Conservation (phyloP, 345 rosid genomes). For the Hibiscus trionum region DNA sequence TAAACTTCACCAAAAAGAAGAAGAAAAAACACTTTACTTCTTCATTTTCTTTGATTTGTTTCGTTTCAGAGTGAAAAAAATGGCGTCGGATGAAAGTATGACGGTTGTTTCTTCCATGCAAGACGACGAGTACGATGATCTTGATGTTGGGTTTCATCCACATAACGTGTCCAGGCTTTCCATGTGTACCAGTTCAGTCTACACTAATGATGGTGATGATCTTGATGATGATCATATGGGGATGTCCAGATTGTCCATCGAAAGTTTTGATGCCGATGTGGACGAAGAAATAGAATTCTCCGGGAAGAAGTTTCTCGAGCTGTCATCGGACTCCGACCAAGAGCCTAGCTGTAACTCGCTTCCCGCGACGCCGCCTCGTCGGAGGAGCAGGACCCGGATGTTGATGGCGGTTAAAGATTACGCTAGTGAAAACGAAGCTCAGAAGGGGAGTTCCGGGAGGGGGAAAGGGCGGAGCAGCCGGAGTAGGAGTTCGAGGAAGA, state of each 20-base stretch:
- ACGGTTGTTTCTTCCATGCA: slow-evolving; percentile 23
- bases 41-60: not conserved
- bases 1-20: slow-evolving; percentile 15
- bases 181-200: not conserved
- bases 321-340: not conserved
- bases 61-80: no score
- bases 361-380: not conserved
- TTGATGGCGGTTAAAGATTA: not conserved
- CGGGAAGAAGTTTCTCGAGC: not conserved
- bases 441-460: not conserved
- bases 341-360: not conserved
- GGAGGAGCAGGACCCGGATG: not conserved
- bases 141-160: slow-evolving; percentile 31
- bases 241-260: not conserved
- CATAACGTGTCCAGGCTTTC: not conserved
- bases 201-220: not conserved
- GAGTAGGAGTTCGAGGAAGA: no score
- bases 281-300: not conserved
- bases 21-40: not conserved
- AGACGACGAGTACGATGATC: slow-evolving; percentile 37
- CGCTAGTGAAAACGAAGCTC: not conserved
- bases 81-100: slow-evolving; percentile 49
- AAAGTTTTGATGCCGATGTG: not conserved
- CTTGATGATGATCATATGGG: not conserved
- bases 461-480: not conserved